phyloP scores from a whole-genome alignment of 768 basidiomycete species.

The Lactarius deliciosus region DNA sequence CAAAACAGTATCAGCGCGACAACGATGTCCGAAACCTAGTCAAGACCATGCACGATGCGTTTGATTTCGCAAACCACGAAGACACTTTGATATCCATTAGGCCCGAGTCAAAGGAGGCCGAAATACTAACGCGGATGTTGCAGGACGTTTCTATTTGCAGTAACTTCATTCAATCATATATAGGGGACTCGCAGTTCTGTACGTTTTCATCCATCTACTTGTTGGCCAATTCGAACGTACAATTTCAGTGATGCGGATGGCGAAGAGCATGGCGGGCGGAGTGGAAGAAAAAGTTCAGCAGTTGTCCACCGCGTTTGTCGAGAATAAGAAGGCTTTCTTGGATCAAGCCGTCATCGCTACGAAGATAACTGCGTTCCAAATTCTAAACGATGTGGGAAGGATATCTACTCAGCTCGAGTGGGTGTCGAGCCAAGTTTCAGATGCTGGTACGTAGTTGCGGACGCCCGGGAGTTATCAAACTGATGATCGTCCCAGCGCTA shows the following conservation, averaged over 20 bases:
- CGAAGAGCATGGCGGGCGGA: neutral
- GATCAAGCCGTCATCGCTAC: neutral
- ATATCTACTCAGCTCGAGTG: neutral
- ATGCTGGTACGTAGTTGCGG: neutral
- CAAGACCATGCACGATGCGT: constrained; percentile 1
- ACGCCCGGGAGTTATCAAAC: no score
- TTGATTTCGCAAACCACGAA: neutral
- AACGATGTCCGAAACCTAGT: neutral
- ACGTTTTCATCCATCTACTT: neutral
- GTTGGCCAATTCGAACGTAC: neutral
- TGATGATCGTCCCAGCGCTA: no score
- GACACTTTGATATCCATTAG: neutral
- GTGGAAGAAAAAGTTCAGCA: neutral
- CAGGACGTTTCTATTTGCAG: neutral
- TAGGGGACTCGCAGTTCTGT: neutral
- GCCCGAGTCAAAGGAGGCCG: neutral
- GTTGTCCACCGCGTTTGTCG: neutral
- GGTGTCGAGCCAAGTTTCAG: no score
- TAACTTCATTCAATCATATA: neutral
- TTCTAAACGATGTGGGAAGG: neutral
- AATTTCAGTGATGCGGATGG: neutral
- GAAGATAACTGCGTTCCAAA: constrained; percentile 1
- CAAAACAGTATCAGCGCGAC: neutral
- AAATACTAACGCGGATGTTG: neutral
- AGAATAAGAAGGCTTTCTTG: neutral